Base-by-base conservation (phyloP, 805 yeast genomes). In the Wickerhamiella lipophila region DNA sequence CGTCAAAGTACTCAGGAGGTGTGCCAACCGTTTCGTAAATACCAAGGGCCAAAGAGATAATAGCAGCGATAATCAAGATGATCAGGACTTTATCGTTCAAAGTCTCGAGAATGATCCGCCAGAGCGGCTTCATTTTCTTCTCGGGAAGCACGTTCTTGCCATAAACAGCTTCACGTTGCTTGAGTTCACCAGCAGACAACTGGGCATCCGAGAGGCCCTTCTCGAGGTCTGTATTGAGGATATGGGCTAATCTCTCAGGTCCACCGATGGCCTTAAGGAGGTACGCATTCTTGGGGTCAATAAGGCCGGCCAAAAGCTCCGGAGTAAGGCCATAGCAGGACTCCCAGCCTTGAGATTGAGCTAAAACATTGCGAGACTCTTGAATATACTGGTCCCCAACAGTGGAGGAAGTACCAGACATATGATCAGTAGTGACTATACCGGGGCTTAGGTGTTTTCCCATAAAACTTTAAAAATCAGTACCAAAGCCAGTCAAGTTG, bases 21-120 rank as follows among this genome's bases (percentile, higher is more conserved):
- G 83, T 83, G 38, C 94, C 95, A 67, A 87, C 82, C 1, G 94
- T 79, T 65, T 92, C 94, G 63, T 92, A 92, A 6, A 92, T 70
- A 0, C 98, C 99, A 45, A 92, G 68, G 0, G 94, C 89, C 46
- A 92, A 72, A 0, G 97, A 87, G 3, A 92, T 77, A 2, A 86
- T 68, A 2, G 98, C 98, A 0, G 96, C 96, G 1, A 83, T 72
- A 1, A 84, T 70, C 57, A 92, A 72, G 55, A 94, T 68, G 49
- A 92, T 80, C 64, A 94, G 72, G 18, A 92, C 94, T 64, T 87
- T 85, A 64, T 92, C 99, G 51, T 88, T 79, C 68, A 92, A 68
- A 2, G 96, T 96, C 57, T 83, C 84, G 69, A 75, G 77, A 56
- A 92, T 79, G 36, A 92, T 70, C 51, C 62, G 58, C 41, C 80